Base-by-base conservation (phyloP, 805 yeast genomes). In the Myxozyma vanderwaltii region DNA sequence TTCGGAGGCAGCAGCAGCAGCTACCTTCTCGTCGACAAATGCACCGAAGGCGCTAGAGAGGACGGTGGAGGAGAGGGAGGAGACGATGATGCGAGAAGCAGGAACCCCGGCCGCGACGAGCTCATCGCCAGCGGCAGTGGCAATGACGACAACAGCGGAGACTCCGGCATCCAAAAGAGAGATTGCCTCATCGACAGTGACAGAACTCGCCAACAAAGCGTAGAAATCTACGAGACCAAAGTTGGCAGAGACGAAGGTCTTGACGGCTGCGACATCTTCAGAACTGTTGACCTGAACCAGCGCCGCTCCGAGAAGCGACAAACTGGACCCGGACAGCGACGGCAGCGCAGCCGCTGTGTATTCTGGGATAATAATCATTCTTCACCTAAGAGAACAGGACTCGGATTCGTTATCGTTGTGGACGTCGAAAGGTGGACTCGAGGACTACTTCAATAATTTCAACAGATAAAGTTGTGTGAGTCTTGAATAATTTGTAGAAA, bases 151-250 rank as follows among this genome's bases (percentile, higher is more conserved):
- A 19, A 77, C 75, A 26, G 73, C 68, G 13, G 43, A 13, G 6
- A 85, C 81, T 47, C 94, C 94, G 51, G 76, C 76, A 68, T 88
- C 87, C 58, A 88, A 77, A 39, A 86, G 69, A 7, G 76, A 80
- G 40, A 85, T 75, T 19, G 77, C 69, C 17, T 70, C 71, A 58
- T 85, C 86, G 41, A 77, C 76, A 27, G 75, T 71, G 36, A 57
- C 51, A 27, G 76, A 71, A 5, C 58, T 58, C 21, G 57, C 6
- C 12, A 69, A 59, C 27, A 61, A 59, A 26, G 65, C 63, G 47
- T 71, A 19, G 38, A 71, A 61, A 27, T 73, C 72, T 12, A 75
- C 70, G 15, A 51, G 23, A 12, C 64, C 65, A 27, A 62, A 60
- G 58, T 55, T 51, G 2, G 35, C 39, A 3, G 57, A 15, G 15